These are phyloP conservation scores for Epichloe brachyelytri DNA, from an alignment of 2,329 filamentous ascomycete genomes.

Conservation along the genomic window DNA sequence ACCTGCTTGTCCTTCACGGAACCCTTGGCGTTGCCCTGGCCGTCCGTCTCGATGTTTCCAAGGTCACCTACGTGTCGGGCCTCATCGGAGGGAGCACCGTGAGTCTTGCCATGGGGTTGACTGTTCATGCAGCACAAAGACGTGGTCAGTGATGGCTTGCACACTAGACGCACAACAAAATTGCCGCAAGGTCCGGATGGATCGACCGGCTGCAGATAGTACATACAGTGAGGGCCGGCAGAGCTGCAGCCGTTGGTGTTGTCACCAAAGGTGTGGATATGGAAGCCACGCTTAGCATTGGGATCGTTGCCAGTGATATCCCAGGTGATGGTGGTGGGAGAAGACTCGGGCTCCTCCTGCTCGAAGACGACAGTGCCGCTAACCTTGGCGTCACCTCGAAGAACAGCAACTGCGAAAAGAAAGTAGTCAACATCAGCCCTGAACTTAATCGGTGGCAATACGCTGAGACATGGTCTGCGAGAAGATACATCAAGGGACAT, in stretches of 20 bases:
- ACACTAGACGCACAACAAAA: background rate
- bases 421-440: slow-evolving; percentile 2
- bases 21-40: slow-evolving; percentile 79
- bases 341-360: slow-evolving; percentile 74
- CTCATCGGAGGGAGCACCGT: slow-evolving; percentile 74
- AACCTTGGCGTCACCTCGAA: slow-evolving; percentile 97
- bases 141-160: background rate
- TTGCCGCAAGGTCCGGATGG: background rate
- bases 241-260: slow-evolving; percentile 99
- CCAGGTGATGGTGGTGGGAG: slow-evolving; percentile 79
- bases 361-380: slow-evolving; percentile 89
- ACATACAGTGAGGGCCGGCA: slow-evolving; percentile 90
- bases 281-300: slow-evolving; percentile 95
- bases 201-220: slow-evolving; percentile 6
- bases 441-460: background rate
- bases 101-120: slow-evolving; percentile 89
- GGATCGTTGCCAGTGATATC: slow-evolving; percentile 85
- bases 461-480: background rate
- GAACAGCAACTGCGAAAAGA: slow-evolving; percentile 62
- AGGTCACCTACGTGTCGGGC: slow-evolving; percentile 93
- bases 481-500: slow-evolving; percentile 21
- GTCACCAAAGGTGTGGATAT: slow-evolving; percentile 98
- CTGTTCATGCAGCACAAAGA: slow-evolving; percentile 29
- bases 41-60: slow-evolving; percentile 94
- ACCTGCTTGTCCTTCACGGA: slow-evolving; percentile 66